Evolutionary conservation across 192 early-diverging fungal genomes (phyloP).

Genomic region (Pilaira anomala): DNA sequence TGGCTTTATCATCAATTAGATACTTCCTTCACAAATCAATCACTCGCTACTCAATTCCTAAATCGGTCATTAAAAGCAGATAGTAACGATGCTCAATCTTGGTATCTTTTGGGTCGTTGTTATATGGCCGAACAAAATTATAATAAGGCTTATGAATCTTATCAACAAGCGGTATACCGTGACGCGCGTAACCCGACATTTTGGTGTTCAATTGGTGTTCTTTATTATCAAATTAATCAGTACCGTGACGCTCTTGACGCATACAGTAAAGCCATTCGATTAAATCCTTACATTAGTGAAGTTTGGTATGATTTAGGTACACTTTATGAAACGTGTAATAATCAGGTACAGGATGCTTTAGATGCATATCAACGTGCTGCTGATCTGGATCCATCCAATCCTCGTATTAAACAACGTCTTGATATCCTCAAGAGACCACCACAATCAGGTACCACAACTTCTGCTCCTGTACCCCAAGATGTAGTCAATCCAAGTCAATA

Average conservation of each 20-base stretch:
- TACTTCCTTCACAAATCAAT: slow-evolving; percentile 80
- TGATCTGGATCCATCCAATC: slow-evolving; percentile 86
- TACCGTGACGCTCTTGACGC: slow-evolving; percentile 96
- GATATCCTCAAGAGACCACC: slow-evolving; percentile 29
- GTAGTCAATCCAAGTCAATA: slow-evolving; percentile 36
- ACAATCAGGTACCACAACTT: slow-evolving; percentile 6
- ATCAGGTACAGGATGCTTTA: slow-evolving; percentile 93
- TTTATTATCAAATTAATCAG: slow-evolving; percentile 97
- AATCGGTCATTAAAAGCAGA: slow-evolving; percentile 82
- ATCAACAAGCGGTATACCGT: slow-evolving; percentile 94
- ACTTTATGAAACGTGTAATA: slow-evolving; percentile 96
- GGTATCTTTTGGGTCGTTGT: slow-evolving; percentile 93
- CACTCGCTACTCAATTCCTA: slow-evolving; percentile 78
- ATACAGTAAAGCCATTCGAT: slow-evolving; percentile 90
- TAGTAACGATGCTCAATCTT: slow-evolving; percentile 86
- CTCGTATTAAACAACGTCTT: slow-evolving; percentile 36
- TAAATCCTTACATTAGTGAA: slow-evolving; percentile 92
- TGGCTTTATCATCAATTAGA: slow-evolving; percentile 93
- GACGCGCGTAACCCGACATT: slow-evolving; percentile 93
- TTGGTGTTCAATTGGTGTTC: slow-evolving; percentile 98
- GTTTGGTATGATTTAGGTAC: slow-evolving; percentile 98
- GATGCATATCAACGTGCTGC: slow-evolving; percentile 94
- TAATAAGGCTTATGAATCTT: slow-evolving; percentile 95
- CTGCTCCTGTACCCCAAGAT: slow-evolving; percentile 32
- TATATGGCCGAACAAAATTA: slow-evolving; percentile 95